phyloP scores from a whole-genome alignment of 23 red algal genomes.

The Cyanidioschyzon merolae region DNA sequence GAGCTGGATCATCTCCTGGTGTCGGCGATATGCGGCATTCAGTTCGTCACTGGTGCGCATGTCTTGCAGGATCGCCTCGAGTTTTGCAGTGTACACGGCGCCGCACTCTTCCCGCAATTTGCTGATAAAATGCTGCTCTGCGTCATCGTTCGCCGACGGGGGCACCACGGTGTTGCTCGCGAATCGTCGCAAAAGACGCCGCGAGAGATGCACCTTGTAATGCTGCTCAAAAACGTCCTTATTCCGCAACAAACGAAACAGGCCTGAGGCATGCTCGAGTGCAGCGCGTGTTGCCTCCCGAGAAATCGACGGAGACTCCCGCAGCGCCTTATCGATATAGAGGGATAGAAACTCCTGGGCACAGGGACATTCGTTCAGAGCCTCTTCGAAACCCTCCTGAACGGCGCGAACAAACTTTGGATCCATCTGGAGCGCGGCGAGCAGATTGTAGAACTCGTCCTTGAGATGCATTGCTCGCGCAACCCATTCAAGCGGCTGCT shows the following conservation, averaged over 20 bases:
- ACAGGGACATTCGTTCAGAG: slow-evolving; percentile 61
- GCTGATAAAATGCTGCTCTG: slow-evolving; percentile 61
- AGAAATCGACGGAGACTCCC: slow-evolving; percentile 34
- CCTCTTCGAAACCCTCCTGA: slow-evolving; percentile 57
- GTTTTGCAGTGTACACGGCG: slow-evolving; percentile 77
- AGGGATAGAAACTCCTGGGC: slow-evolving; percentile 87
- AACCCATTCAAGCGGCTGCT: slow-evolving; percentile 8
- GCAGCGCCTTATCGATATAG: slow-evolving; percentile 76
- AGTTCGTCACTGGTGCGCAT: slow-evolving; percentile 74
- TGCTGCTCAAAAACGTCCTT: slow-evolving; percentile 95
- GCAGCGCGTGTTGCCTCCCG: slow-evolving; percentile 44
- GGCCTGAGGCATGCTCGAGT: slow-evolving; percentile 38
- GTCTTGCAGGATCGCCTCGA: slow-evolving; percentile 95
- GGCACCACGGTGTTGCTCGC: not conserved
- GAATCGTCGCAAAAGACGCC: slow-evolving; percentile 41
- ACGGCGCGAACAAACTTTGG: slow-evolving; percentile 1
- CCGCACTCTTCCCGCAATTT: slow-evolving; percentile 96
- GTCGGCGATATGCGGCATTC: slow-evolving; percentile 31
- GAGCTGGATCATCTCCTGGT: not conserved
- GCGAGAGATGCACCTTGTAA: slow-evolving; percentile 75
- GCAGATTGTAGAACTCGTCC: not conserved
- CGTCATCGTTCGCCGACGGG: slow-evolving; percentile 51
- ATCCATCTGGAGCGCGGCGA: not conserved
- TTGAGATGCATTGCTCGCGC: not conserved
- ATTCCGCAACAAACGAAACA: slow-evolving; percentile 75